Conservation (phyloP, 768 basidiomycete genomes). For the Pleurotus sapidus region DNA sequence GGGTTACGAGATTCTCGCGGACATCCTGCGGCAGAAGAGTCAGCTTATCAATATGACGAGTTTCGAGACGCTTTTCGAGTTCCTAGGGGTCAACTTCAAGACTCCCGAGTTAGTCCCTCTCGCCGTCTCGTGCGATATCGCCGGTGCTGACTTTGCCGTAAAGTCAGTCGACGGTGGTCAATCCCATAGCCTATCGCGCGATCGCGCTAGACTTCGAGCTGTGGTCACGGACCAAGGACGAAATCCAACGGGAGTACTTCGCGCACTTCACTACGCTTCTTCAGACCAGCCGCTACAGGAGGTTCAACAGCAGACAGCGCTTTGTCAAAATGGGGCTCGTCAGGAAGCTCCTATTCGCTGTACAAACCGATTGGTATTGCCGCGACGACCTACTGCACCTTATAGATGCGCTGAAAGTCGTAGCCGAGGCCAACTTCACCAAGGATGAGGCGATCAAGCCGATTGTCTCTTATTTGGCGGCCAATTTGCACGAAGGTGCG, state of each 20-base stretch:
- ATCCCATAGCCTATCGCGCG: constrained; percentile 75
- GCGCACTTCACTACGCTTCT: constrained; percentile 81
- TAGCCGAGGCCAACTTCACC: constrained; percentile 65
- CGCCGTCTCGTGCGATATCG: not conserved
- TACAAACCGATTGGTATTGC: constrained; percentile 78
- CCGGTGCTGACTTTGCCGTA: not conserved
- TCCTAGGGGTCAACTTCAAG: constrained; percentile 81
- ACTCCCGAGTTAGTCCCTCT: constrained; percentile 65
- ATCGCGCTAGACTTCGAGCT: constrained; percentile 90
- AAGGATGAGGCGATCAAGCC: constrained; percentile 82
- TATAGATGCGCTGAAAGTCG: constrained; percentile 57
- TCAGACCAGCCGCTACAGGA: constrained; percentile 64
- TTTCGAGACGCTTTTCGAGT: constrained; percentile 83
- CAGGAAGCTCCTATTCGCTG: constrained; percentile 73
- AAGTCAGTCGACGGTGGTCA: constrained; percentile 81
- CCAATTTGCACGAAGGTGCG: constrained; percentile 68
- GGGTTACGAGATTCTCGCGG: constrained; percentile 84
- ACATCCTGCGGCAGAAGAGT: constrained; percentile 69
- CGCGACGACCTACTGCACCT: constrained; percentile 48
- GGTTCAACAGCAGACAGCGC: constrained; percentile 76
- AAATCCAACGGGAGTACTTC: constrained; percentile 77
- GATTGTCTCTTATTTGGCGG: constrained; percentile 79
- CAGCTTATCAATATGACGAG: constrained; percentile 74
- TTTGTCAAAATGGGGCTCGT: constrained; percentile 70
- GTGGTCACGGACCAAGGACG: constrained; percentile 70